Base-by-base conservation (phyloP, 345 rosid species). In the Gossypium stocksii region DNA sequence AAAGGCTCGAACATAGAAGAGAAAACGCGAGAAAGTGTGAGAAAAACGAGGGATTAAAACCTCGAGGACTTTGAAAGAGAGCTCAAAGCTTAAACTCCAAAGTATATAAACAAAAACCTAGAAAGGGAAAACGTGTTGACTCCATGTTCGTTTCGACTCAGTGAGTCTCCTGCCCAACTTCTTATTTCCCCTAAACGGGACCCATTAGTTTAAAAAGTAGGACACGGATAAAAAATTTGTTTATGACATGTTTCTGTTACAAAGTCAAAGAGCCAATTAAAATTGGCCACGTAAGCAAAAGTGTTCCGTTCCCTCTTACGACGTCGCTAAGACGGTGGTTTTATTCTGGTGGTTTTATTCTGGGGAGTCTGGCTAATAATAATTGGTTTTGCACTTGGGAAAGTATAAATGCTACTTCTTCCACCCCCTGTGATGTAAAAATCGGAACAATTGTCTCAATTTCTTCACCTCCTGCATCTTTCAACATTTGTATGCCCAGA, bases 1-100 rank as follows among this genome's bases (percentile, higher is more conserved):
- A 23, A 59, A 23, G 34, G 38, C 11, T 29, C 27, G 10, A 70
- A 10, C 27, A 17, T 43, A 29, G 61, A 17, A 51, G 27, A 70
- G 73, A 70, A 52, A 70, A 56, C 27, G 14, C 14, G 11, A 70
- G 46, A 69, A 49, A 68, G 45, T 69, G 73, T 45, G 73, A 49
- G 60, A n/a, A 67, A 65, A 67, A 7, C 25, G n/a, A 49, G 45
- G 73, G 73, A 41, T 52, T 51, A 27, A 70, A 70, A 51, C 61
- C 73, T 53, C 61, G 20, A 52, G 46, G 60, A 16, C 46, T 29
- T 49, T 17, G 46, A 70, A 51, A 17, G 60, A 52, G 46, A 70
- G 60, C 19, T 13, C 41, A 34, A 34, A 4, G 7, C 41, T 34
- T 34, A 34, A 34, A 34, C 41, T 34, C 41, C 41, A 34, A 34